A percentile compares a stretch with the other conserved stretches of the same genome.
Evolutionary conservation across 129 eudicot species (phyloP).

Genomic region (Erigeron canadensis): DNA sequence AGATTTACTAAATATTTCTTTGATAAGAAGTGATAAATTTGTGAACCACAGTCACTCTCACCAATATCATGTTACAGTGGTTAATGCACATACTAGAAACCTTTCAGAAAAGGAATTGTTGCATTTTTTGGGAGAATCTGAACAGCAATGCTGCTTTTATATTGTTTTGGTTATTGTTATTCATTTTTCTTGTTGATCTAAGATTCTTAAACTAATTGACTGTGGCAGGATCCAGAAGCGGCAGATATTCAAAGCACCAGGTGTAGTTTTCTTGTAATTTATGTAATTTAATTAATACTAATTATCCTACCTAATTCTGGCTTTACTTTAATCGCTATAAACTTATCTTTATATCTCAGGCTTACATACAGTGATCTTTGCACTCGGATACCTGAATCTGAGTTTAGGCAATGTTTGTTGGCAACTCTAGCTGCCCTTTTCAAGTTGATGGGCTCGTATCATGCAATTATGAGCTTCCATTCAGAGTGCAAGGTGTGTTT

Average conservation of each 20-base stretch:
- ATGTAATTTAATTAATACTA: neutral
- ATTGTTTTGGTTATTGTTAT: constrained; percentile 6
- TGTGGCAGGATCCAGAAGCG: constrained; percentile 68
- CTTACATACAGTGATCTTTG: constrained; percentile 96
- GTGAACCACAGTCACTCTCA: constrained; percentile 17
- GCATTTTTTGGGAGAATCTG: constrained; percentile 6
- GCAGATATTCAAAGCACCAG: constrained; percentile 50
- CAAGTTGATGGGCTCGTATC: constrained; percentile 82
- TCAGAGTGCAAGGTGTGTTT: constrained; percentile 60
- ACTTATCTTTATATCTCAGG: constrained; percentile 42
- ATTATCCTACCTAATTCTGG: constrained; percentile 2
- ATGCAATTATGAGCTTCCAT: constrained; percentile 78
- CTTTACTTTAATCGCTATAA: constrained; percentile 14
- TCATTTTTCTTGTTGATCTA: neutral
- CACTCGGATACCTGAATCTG: constrained; percentile 86
- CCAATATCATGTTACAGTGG: constrained; percentile 1
- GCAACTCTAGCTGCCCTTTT: constrained; percentile 76
- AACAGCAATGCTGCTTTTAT: neutral
- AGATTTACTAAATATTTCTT: constrained; percentile 8
- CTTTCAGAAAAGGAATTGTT: neutral
- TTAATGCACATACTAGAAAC: neutral
- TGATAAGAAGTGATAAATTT: neutral
- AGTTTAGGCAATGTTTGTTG: constrained; percentile 81
- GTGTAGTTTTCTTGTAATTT: constrained; percentile 33
- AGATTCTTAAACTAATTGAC: constrained; percentile 26